These are phyloP conservation scores for Apiospora rasikravindrae DNA, from an alignment of 2,329 filamentous ascomycete species.

Conservation along the genomic window DNA sequence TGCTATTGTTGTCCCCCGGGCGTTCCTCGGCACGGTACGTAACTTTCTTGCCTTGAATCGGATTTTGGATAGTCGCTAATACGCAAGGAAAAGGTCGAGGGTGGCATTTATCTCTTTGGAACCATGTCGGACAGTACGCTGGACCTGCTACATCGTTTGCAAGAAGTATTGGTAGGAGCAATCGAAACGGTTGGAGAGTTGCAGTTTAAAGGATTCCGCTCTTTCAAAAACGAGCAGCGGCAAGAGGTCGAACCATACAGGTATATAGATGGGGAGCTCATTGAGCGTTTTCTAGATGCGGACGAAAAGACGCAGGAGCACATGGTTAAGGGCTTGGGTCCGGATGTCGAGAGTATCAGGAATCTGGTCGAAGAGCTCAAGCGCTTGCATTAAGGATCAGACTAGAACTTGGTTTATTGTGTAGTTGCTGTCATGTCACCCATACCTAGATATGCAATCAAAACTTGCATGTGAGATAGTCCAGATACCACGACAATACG, in stretches of 20 bases:
- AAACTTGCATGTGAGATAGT: background rate
- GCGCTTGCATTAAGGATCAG: slow-evolving; percentile 57
- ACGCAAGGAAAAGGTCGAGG: slow-evolving; percentile 71
- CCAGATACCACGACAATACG: background rate
- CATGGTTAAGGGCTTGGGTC: slow-evolving; percentile 61
- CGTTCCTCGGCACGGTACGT: slow-evolving; percentile 87
- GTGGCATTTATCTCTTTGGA: slow-evolving; percentile 88
- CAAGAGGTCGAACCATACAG: slow-evolving; percentile 75
- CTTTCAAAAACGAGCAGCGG: slow-evolving; percentile 75
- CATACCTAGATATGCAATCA: background rate
- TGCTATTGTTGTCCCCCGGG: slow-evolving; percentile 76
- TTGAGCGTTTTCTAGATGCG: slow-evolving; percentile 83
- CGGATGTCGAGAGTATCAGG: slow-evolving; percentile 66
- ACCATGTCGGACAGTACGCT: slow-evolving; percentile 74
- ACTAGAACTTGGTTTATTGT: background rate
- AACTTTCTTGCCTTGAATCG: background rate
- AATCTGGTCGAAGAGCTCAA: slow-evolving; percentile 67
- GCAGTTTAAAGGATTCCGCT: slow-evolving; percentile 80
- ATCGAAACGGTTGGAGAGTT: slow-evolving; percentile 75
- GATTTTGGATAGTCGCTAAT: background rate
- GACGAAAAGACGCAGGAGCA: slow-evolving; percentile 61
- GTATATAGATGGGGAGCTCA: slow-evolving; percentile 90
- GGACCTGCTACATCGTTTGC: slow-evolving; percentile 82
- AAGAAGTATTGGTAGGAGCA: slow-evolving; percentile 69
- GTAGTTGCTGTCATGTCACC: background rate